Base-by-base conservation (phyloP, 2,329 filamentous ascomycete species). In the Pleoardoris graminearum region DNA sequence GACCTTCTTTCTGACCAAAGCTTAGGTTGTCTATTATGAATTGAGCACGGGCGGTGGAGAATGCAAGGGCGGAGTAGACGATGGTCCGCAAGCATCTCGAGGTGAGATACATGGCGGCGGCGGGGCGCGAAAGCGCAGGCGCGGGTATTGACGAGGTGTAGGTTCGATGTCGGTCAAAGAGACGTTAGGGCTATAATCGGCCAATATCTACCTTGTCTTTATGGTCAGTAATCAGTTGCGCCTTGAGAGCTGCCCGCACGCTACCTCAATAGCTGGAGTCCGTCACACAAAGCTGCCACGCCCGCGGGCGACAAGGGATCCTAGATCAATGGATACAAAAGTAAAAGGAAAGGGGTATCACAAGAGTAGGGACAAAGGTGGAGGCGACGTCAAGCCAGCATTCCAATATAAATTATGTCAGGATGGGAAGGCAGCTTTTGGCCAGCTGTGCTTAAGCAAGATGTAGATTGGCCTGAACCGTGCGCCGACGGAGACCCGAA, bases 1-100 rank as follows among this genome's bases (percentile, higher is more conserved):
- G 83, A 63, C 81, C 80, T 2, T 65, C 65, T 55, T 82, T 81
- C 67, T 89, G 83, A 32, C 91, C 91, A 71, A 95, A 95, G 71
- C 89, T 92, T 43, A 91, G 81, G 66, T 86, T 85, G 60, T 85
- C 87, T 67, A 90, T 82, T 48, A 90, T 77, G 63, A 83, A 85
- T 66, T 89, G 84, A 30, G 87, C 86, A 48, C 82, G 79, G 30
- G 77, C 78, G 41, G 78, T 72, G 53, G 81, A 80, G 48, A 83
- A 62, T 17, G 77, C 69, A 36, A 80, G 59, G n/a, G 74, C 65
- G 17, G 76, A 66, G 51, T 71, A 76, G 57, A 71, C 68, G 52
- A 76, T 62, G 39, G 72, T 63, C 57, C 70, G 75, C 69, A 82
- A 75, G 43, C 65, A 75, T 59, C 55, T 57, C 14, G 63, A 54